These are phyloP conservation scores for Umbelopsis sp. DNA, from an alignment of 192 early-diverging fungal genomes.

Conservation along the genomic window DNA sequence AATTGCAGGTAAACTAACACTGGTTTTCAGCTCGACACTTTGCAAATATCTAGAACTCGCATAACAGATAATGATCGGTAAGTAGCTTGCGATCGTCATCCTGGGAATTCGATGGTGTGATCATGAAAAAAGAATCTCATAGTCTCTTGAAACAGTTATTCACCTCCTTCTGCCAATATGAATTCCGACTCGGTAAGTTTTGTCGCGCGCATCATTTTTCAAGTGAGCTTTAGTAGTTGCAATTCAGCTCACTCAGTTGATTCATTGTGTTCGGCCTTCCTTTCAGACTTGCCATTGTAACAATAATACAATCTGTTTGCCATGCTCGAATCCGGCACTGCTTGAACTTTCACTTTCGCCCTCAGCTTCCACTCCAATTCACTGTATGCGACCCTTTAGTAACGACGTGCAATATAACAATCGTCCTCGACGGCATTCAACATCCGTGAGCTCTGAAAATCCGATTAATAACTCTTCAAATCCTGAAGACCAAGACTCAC, in stretches of 20 bases:
- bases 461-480: background rate
- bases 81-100: no score
- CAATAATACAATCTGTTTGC: background rate
- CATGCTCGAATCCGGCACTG: conserved; percentile 14
- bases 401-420: conserved; percentile 16
- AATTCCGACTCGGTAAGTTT: no score
- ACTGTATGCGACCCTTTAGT: background rate
- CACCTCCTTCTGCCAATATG: no score
- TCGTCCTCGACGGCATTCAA: conserved; percentile 29
- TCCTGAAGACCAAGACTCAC: conserved; percentile 23
- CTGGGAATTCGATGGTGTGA: no score
- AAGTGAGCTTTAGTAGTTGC: background rate
- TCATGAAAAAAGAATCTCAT: no score
- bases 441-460: conserved; percentile 16
- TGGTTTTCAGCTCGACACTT: no score
- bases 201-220: no score
- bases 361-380: conserved; percentile 10
- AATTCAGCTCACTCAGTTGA: background rate
- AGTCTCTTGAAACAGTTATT: no score
- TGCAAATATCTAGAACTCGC: no score
- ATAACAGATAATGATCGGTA: no score
- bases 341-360: conserved; percentile 20
- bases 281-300: conserved; percentile 4
- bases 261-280: background rate
- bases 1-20: no score